Evolutionary conservation across 768 basidiomycete species (phyloP), one percentile per base, ranked within the genome.

Genomic region (Tricholoma sp.): DNA sequence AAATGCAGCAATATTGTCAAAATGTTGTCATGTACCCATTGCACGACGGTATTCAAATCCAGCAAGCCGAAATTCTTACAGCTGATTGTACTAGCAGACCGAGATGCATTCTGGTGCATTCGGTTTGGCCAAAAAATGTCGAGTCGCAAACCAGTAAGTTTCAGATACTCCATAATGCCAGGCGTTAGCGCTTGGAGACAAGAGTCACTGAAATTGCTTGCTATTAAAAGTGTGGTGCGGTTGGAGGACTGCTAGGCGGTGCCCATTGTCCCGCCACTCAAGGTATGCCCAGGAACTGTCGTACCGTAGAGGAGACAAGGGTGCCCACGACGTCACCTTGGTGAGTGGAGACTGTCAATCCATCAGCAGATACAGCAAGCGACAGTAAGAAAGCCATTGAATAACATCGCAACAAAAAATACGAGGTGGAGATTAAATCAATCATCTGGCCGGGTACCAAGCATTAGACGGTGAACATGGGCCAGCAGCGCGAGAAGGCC

Each of bases 21-120:
- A n/a, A n/a, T 81, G 59, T 82, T 78, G 50, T 73, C 67, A 43
- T 76, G 71, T 3, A 80, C 72, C 80, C 79, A 80, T 58, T 78
- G 60, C 6, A 80, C 70, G 16, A 72, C 78, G n/a, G 74, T 71
- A 18, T 73, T 68, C 2, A 69, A 21, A 50, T 77, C 75, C 9
- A 75, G 66, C 3, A 76, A 64, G 16, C 74, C 75, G 61, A 74
- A 76, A 55, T 77, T 77, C 53, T 73, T 73, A 1, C 70, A 58
- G 8, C 62, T 61, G 0, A 58, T 61, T 8, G 57, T 51, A 27
- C 59, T 61, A 11, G 61, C 57, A 27, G 75, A 68, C 53, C 75
- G 74, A n/a, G 76, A 74, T 6, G 75, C 74, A 50, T 67, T 70
- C 0, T 75, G 76, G n/a, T n/a, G n/a, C n/a, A n/a, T n/a, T 62